A percentile compares a stretch with the other conserved stretches of the same genome.
These are phyloP conservation scores for Amanita subjunquillea DNA, from an alignment of 768 basidiomycete genomes.

Conservation along the genomic window DNA sequence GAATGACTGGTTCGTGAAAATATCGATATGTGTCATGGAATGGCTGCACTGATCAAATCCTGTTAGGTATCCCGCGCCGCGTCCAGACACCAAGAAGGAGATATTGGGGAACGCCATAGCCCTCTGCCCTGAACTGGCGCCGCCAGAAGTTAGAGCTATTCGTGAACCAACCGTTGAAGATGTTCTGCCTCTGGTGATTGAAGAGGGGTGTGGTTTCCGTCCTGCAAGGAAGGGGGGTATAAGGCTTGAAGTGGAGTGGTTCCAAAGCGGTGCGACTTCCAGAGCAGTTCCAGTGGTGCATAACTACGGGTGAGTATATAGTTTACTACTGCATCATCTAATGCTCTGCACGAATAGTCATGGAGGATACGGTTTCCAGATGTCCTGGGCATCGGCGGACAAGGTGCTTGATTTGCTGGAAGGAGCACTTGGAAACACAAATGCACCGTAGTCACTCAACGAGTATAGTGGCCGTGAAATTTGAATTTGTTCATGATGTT, in stretches of 20 bases:
- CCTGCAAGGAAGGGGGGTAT: conserved; percentile 63
- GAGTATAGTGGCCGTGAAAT: too few relatives aligned
- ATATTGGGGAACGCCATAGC: conserved; percentile 45
- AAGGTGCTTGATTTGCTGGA: conserved; percentile 33
- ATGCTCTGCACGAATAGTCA: conserved; percentile 24
- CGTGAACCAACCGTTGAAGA: conserved; percentile 41
- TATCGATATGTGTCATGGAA: background rate
- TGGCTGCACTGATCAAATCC: background rate
- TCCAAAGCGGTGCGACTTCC: conserved; percentile 13
- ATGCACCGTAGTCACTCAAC: background rate
- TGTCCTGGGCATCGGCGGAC: conserved; percentile 47
- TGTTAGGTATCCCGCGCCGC: conserved; percentile 51
- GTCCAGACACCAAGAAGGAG: conserved; percentile 48
- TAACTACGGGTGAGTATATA: conserved; percentile 51
- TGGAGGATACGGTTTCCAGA: conserved; percentile 45
- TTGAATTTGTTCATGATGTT: too few relatives aligned
- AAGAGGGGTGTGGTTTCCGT: conserved; percentile 51
- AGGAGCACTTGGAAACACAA: conserved; percentile 15
- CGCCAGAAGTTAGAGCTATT: conserved; percentile 36
- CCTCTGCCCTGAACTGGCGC: conserved; percentile 46
- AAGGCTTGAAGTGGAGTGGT: conserved; percentile 35
- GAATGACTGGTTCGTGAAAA: conserved; percentile 42
- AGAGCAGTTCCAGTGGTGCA: conserved; percentile 39
- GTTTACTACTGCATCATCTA: background rate
- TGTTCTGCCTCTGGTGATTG: conserved; percentile 34